Conservation (phyloP, 805 yeast species). For the Schwanniomyces pseudopolymorphus region DNA sequence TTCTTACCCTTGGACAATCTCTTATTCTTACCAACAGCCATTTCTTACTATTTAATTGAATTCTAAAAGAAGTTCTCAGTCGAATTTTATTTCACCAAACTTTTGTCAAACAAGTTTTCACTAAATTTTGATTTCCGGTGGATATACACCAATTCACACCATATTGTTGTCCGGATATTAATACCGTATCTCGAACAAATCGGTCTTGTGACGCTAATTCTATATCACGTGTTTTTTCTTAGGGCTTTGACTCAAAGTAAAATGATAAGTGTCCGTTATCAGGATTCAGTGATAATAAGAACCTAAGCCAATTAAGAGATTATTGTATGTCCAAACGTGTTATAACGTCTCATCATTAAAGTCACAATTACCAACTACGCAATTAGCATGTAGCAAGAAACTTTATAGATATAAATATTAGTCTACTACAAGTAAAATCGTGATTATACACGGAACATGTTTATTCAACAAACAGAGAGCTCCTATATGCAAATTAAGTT, state of each 20-base stretch:
- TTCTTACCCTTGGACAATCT: conserved; percentile 82
- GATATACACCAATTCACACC: not conserved
- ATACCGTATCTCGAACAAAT: not conserved
- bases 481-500: conserved; percentile 29
- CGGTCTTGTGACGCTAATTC: not conserved
- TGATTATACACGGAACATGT: conserved; percentile 21
- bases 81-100: conserved; percentile 2
- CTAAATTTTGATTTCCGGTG: not conserved
- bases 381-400: no score
- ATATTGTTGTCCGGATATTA: not conserved
- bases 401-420: no score
- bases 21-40: conserved; percentile 90
- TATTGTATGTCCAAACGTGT: no score
- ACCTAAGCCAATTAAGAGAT: no score
- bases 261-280: no score
- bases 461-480: conserved; percentile 46
- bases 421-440: not conserved
- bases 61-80: conserved; percentile 3
- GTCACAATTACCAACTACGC: no score
- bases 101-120: not conserved
- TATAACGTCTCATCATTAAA: no score
- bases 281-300: no score
- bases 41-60: conserved; percentile 16
- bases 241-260: not conserved
- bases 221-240: not conserved